These are phyloP conservation scores for Talaromyces rugulosus DNA, from an alignment of 2,329 filamentous ascomycete species.

Conservation along the genomic window DNA sequence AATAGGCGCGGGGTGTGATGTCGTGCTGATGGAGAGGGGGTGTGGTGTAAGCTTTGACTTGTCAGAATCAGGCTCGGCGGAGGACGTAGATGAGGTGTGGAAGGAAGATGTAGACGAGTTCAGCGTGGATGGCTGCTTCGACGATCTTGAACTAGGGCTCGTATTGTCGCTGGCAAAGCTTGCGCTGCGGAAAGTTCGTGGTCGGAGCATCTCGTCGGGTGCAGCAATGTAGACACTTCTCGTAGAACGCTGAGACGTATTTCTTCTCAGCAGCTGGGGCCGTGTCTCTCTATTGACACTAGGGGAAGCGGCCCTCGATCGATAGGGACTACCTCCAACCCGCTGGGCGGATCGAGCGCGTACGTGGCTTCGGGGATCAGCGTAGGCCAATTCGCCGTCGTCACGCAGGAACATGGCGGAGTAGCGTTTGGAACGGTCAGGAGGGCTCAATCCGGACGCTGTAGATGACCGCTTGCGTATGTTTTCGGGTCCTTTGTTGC, in stretches of 20 bases:
- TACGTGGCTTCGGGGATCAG: conserved; percentile 4
- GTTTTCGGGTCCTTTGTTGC: not conserved
- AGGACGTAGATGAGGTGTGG: conserved; percentile 5
- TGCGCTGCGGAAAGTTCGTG: conserved; percentile 8
- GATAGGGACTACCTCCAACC: conserved; percentile 2
- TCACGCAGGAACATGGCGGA: conserved; percentile 10
- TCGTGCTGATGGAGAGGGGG: conserved; percentile 13
- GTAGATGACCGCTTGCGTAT: conserved; percentile 8
- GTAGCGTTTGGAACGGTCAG: conserved; percentile 11
- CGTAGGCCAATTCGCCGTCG: not conserved
- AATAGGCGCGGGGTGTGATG: not conserved
- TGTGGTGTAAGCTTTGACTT: conserved; percentile 4
- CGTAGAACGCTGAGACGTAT: conserved; percentile 8
- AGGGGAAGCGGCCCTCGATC: conserved; percentile 1
- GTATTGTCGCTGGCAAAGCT: conserved; percentile 7
- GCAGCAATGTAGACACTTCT: not conserved
- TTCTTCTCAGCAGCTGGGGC: conserved; percentile 1
- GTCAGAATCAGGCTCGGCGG: not conserved
- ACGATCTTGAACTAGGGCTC: conserved; percentile 6
- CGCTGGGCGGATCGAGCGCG: conserved; percentile 6
- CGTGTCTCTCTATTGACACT: not conserved
- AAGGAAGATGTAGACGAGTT: conserved; percentile 4
- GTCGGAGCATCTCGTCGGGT: not conserved
- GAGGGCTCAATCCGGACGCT: conserved; percentile 1
- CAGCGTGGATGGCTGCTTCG: conserved; percentile 3